Conservation (phyloP, 23 red algal genomes). For the Agarophyton chilense region DNA sequence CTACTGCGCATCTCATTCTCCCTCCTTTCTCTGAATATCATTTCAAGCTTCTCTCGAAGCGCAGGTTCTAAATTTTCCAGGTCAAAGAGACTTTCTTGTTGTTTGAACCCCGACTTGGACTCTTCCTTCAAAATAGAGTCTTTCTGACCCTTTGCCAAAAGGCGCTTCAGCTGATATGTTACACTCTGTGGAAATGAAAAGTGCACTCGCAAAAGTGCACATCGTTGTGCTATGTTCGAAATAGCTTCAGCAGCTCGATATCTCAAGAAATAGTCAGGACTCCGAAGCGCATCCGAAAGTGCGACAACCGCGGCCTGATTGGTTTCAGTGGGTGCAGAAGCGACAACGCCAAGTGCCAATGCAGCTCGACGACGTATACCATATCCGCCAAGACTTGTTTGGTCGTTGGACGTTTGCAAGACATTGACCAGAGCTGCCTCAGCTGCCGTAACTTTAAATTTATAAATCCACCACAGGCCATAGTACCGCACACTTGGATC, state of each 20-base stretch:
- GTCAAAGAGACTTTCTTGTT: slow-evolving; percentile 83
- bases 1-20: slow-evolving; percentile 70
- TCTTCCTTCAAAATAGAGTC: slow-evolving; percentile 4
- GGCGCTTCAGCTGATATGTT: slow-evolving; percentile 9
- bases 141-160: slow-evolving; percentile 38
- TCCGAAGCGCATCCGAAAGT: slow-evolving; percentile 62
- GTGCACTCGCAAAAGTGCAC: background rate
- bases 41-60: slow-evolving; percentile 65
- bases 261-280: slow-evolving; percentile 80
- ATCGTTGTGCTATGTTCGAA: slow-evolving; percentile 75
- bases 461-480: slow-evolving; percentile 95
- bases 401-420: slow-evolving; percentile 62
- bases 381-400: slow-evolving; percentile 79
- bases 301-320: slow-evolving; percentile 38
- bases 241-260: slow-evolving; percentile 91
- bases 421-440: slow-evolving; percentile 77
- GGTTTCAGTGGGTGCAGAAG: slow-evolving; percentile 33
- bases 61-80: slow-evolving; percentile 67
- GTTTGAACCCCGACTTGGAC: slow-evolving; percentile 26
- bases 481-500: slow-evolving; percentile 86
- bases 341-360: slow-evolving; percentile 91
- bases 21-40: slow-evolving; percentile 76
- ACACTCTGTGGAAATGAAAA: slow-evolving; percentile 55
- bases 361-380: slow-evolving; percentile 84
- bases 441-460: slow-evolving; percentile 79